phyloP scores from a whole-genome alignment of 2,329 filamentous ascomycete species.

The Chalara sp. region DNA sequence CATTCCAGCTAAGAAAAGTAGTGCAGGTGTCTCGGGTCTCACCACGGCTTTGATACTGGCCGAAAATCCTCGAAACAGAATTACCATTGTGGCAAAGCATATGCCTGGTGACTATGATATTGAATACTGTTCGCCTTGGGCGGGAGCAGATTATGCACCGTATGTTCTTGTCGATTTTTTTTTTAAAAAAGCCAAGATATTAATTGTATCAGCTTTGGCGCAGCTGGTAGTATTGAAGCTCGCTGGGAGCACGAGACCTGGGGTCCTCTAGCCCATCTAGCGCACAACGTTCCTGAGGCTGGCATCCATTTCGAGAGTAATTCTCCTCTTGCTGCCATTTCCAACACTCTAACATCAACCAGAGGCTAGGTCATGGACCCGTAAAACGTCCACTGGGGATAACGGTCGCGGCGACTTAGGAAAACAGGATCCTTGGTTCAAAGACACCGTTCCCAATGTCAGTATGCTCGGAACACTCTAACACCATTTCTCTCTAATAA shows the following conservation, averaged over 20 bases:
- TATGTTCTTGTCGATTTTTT: slow-evolving; percentile 32
- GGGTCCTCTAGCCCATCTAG: slow-evolving; percentile 54
- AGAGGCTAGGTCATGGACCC: background rate
- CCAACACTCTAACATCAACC: background rate
- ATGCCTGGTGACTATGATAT: slow-evolving; percentile 92
- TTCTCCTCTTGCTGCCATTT: slow-evolving; percentile 2
- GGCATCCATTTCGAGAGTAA: slow-evolving; percentile 73
- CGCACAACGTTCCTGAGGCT: slow-evolving; percentile 63
- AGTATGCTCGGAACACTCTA: slow-evolving; percentile 44
- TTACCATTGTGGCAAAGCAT: slow-evolving; percentile 76
- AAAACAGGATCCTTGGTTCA: slow-evolving; percentile 65
- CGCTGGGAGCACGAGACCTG: slow-evolving; percentile 59
- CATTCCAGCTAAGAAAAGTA: slow-evolving; percentile 23
- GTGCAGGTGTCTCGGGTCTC: slow-evolving; percentile 59
- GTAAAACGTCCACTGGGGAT: slow-evolving; percentile 11
- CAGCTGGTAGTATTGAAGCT: slow-evolving; percentile 23
- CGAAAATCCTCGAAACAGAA: slow-evolving; percentile 42
- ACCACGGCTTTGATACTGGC: slow-evolving; percentile 59
- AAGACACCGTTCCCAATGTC: slow-evolving; percentile 57
- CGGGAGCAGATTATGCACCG: slow-evolving; percentile 75
- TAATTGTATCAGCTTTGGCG: slow-evolving; percentile 2
- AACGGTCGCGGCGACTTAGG: slow-evolving; percentile 58
- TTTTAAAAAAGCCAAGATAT: slow-evolving; percentile 8
- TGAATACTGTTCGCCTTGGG: slow-evolving; percentile 86
- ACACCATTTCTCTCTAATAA: slow-evolving; percentile 70